phyloP scores from a whole-genome alignment of 371 early-diverging fungal genomes.

The Apophysomyces variabilis region DNA sequence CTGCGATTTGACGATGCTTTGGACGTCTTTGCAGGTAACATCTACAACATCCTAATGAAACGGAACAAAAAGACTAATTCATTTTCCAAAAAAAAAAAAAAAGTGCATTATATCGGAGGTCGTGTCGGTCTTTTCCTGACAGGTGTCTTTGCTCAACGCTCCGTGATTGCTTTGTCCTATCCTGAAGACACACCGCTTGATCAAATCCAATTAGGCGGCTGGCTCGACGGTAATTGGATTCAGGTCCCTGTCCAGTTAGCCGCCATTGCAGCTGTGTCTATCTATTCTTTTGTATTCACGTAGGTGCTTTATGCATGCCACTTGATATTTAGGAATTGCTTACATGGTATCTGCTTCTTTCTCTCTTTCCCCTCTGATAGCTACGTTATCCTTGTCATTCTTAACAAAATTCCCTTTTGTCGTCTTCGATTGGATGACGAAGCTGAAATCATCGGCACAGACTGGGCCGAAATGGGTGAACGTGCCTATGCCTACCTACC shows the following conservation, averaged over 20 bases:
- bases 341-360: neutral
- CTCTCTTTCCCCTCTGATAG: neutral
- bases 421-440: slow-evolving; percentile 61
- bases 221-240: slow-evolving; percentile 71
- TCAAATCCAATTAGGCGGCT: slow-evolving; percentile 59
- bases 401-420: slow-evolving; percentile 56
- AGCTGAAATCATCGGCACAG: slow-evolving; percentile 64
- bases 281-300: slow-evolving; percentile 68
- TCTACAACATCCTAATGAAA: neutral
- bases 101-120: slow-evolving; percentile 76
- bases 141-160: slow-evolving; percentile 71
- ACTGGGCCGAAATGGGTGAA: slow-evolving; percentile 73
- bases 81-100: neutral
- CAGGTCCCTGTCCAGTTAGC: slow-evolving; percentile 68
- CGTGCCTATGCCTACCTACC: slow-evolving; percentile 64
- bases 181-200: slow-evolving; percentile 60
- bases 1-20: slow-evolving; percentile 79
- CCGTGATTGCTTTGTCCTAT: slow-evolving; percentile 62
- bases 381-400: slow-evolving; percentile 56
- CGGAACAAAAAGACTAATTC: neutral
- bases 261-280: slow-evolving; percentile 58
- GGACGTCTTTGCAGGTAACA: slow-evolving; percentile 61
- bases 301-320: slow-evolving; percentile 11
- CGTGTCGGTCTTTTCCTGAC: slow-evolving; percentile 71
- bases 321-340: too few species aligned